phyloP scores from a whole-genome alignment of 768 basidiomycete genomes.

The Lentinula guzmanii region DNA sequence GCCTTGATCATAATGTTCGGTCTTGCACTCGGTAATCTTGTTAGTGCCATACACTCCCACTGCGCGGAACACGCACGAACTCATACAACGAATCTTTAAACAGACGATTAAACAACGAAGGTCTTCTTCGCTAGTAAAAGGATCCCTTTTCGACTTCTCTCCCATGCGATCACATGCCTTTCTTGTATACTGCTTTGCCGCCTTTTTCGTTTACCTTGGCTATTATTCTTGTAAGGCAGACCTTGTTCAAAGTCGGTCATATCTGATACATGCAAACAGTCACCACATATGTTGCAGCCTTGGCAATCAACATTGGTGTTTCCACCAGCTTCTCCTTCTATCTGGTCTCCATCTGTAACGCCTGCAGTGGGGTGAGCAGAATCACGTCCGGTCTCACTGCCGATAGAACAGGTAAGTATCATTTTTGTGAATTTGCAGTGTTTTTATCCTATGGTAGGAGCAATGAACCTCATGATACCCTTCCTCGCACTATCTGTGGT shows the following conservation, averaged over 20 bases:
- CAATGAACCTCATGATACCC: conserved; percentile 41
- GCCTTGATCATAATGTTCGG: conserved; percentile 36
- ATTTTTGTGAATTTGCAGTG: background rate
- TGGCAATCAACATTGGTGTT: conserved; percentile 14
- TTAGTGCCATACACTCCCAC: conserved; percentile 8
- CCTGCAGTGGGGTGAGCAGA: conserved; percentile 37
- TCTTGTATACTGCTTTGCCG: conserved; percentile 30
- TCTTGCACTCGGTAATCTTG: conserved; percentile 36
- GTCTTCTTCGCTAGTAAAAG: conserved; percentile 27
- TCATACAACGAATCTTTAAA: background rate
- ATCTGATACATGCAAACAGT: background rate
- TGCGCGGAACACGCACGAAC: background rate
- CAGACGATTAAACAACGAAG: conserved; percentile 27
- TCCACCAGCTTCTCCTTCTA: conserved; percentile 32
- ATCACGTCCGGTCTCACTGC: conserved; percentile 30
- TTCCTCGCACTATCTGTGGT: conserved; percentile 32
- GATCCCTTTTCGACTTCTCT: conserved; percentile 33
- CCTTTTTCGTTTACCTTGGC: conserved; percentile 37
- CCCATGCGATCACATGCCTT: conserved; percentile 32
- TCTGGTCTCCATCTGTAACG: conserved; percentile 41
- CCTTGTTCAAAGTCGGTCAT: conserved; percentile 1
- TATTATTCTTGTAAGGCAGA: conserved; percentile 35
- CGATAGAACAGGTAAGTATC: conserved; percentile 29
- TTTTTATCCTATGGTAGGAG: conserved; percentile 22
- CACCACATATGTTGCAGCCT: conserved; percentile 3